These are phyloP conservation scores for Austropuccinia psidii DNA, from an alignment of 1,284 basidiomycete species.

Conservation along the genomic window DNA sequence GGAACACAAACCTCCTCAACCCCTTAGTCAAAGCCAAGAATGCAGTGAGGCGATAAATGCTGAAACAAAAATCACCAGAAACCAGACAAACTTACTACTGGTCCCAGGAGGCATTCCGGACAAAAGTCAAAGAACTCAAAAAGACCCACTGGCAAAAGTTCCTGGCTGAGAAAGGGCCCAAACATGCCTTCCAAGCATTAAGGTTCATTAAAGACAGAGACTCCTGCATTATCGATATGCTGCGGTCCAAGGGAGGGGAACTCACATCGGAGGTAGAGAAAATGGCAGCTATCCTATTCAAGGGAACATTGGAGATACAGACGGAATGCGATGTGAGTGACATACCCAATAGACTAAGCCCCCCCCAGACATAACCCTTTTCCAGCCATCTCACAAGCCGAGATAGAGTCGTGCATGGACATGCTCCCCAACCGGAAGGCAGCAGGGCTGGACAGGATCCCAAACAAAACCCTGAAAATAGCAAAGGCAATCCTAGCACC, in stretches of 20 bases:
- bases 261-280: not conserved
- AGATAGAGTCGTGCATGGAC: not conserved
- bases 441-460: not conserved
- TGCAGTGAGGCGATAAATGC: too few relatives aligned
- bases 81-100: too few relatives aligned
- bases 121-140: not conserved
- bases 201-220: not conserved
- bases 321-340: not conserved
- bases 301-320: slow-evolving; percentile 3
- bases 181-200: not conserved
- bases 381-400: not conserved
- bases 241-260: not conserved
- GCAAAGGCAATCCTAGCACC: not conserved
- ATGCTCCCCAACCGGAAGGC: slow-evolving; percentile 4
- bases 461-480: slow-evolving; percentile 1
- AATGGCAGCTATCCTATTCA: not conserved
- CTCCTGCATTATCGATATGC: not conserved
- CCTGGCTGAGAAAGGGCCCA: not conserved
- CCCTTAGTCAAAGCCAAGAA: too few relatives aligned
- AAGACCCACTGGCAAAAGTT: not conserved
- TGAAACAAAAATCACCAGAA: too few relatives aligned
- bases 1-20: too few relatives aligned
- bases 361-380: too few relatives aligned
- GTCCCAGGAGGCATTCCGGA: too few relatives aligned
- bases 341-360: not conserved